phyloP scores from a whole-genome alignment of 371 early-diverging fungal species.

The Lichtheimia ornata region DNA sequence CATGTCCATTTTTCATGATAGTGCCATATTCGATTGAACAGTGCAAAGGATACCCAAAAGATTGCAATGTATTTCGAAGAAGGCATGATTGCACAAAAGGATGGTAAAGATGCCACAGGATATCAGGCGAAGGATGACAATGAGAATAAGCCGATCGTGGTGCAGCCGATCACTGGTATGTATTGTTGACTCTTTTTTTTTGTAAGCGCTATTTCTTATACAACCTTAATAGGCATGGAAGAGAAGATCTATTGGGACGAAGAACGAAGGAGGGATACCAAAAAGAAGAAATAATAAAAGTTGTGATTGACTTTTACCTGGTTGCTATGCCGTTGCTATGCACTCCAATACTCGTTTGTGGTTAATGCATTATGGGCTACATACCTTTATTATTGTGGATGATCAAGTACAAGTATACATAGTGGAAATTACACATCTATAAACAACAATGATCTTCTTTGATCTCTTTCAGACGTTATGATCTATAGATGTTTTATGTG shows the following conservation, averaged over 20 bases:
- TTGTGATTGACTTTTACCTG: no score
- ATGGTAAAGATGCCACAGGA: conserved; percentile 29
- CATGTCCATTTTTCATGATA: conserved; percentile 14
- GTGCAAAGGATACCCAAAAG: conserved; percentile 27
- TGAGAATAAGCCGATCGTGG: conserved; percentile 10
- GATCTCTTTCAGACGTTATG: no score
- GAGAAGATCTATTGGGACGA: conserved; percentile 23
- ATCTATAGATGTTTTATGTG: no score
- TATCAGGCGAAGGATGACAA: conserved; percentile 2
- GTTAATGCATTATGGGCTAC: no score
- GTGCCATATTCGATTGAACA: conserved; percentile 33
- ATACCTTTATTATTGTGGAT: no score
- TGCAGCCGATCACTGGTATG: conserved; percentile 15
- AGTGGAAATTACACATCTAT: no score
- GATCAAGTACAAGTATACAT: no score
- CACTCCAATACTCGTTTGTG: no score
- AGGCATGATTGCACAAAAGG: conserved; percentile 22
- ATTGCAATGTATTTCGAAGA: conserved; percentile 26
- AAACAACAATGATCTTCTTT: no score
- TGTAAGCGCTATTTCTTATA: neutral
- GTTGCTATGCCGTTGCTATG: no score
- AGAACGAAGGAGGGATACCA: conserved; percentile 1
- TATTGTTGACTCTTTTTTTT: neutral
- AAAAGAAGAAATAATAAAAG: no score
- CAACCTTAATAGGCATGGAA: conserved; percentile 10